Conservation (phyloP, 73 alveolate species). For the Blepharisma japonicum region DNA sequence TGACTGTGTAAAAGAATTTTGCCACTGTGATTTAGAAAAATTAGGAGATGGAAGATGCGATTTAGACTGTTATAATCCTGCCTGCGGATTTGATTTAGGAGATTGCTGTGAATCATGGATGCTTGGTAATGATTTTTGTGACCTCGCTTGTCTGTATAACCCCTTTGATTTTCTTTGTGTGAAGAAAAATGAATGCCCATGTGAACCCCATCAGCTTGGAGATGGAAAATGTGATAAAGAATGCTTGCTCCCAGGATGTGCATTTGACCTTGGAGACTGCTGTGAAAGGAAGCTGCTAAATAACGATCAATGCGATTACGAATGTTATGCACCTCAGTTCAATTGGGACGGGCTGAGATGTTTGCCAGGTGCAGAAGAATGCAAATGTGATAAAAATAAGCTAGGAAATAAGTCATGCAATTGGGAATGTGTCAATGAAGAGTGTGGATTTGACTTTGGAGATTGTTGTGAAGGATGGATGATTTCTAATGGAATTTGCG, state of each 20-base stretch:
- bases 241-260: not conserved
- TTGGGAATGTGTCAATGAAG: too few species aligned
- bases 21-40: not conserved
- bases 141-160: too few species aligned
- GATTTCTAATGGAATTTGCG: too few species aligned
- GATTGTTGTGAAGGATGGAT: too few species aligned
- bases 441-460: too few species aligned
- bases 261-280: not conserved
- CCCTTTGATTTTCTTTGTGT: too few species aligned
- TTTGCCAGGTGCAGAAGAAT: too few species aligned
- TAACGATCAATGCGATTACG: slow-evolving; percentile 1
- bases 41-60: not conserved
- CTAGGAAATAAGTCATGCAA: too few species aligned
- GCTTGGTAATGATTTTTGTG: too few species aligned
- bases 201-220: not conserved
- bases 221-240: slow-evolving; percentile 16
- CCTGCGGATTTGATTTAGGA: not conserved
- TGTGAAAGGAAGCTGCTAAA: not conserved
- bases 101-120: not conserved
- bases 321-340: not conserved
- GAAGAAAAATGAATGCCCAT: not conserved
- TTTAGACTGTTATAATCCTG: not conserved
- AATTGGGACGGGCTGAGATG: too few species aligned
- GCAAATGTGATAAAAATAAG: too few species aligned
- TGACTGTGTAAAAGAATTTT: not conserved